A percentile compares a stretch with the other conserved stretches of the same genome.
Conservation (phyloP, 495 filamentous ascomycete species). For the Penicillium fimorum region DNA sequence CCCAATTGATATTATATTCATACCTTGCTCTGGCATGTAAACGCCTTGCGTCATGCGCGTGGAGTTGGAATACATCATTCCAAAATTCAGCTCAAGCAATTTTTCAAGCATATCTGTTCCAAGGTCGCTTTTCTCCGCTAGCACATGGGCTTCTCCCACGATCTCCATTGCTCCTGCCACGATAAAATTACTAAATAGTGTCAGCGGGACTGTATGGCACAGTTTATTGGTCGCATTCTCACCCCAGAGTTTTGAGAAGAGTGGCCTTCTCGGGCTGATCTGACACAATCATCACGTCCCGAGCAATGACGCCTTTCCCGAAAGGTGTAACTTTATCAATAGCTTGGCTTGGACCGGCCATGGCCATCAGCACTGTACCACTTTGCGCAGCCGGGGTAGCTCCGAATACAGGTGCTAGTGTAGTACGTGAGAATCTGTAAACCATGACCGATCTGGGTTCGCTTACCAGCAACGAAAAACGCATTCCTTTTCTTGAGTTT, state of each 20-base stretch:
- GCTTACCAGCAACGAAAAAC: constrained; percentile 11
- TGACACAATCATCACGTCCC: constrained; percentile 14
- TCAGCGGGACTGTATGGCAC: not conserved
- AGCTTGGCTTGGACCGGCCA: not conserved
- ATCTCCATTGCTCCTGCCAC: constrained; percentile 15
- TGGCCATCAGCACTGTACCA: constrained; percentile 10
- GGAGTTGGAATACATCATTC: constrained; percentile 5
- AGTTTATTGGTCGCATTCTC: not conserved
- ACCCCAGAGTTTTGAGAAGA: constrained; percentile 17
- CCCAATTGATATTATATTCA: not conserved
- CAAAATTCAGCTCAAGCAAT: constrained; percentile 15
- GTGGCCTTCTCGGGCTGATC: constrained; percentile 12
- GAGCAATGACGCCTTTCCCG: constrained; percentile 10
- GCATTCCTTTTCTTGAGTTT: constrained; percentile 4
- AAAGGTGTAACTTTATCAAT: constrained; percentile 2
- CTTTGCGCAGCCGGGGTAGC: constrained; percentile 10
- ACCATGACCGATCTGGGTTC: not conserved
- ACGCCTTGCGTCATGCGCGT: constrained; percentile 15
- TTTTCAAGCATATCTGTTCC: constrained; percentile 12
- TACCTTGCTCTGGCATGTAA: constrained; percentile 12
- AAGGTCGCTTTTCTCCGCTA: constrained; percentile 17
- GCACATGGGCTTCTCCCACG: constrained; percentile 16
- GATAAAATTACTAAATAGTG: constrained; percentile 12
- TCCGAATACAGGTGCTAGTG: constrained; percentile 14
- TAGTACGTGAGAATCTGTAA: not conserved